These are phyloP conservation scores for Dothideomycetes sp. DNA, from an alignment of 2,329 filamentous ascomycete genomes.

Conservation along the genomic window DNA sequence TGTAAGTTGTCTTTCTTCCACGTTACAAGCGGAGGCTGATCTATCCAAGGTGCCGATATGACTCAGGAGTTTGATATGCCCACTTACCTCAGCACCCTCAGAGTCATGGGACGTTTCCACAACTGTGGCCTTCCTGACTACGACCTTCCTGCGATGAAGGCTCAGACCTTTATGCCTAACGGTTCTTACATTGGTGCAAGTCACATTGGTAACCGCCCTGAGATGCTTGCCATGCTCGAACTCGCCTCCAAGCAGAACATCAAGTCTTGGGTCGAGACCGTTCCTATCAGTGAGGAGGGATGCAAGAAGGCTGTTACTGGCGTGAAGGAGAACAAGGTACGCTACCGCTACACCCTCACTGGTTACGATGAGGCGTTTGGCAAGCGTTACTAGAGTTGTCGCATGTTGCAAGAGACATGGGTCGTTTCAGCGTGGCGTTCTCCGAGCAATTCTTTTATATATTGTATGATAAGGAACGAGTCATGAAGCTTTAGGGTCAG, in stretches of 20 bases:
- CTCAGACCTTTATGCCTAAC: conserved; percentile 60
- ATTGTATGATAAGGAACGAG: too few relatives aligned
- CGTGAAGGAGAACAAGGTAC: conserved; percentile 57
- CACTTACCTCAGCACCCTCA: conserved; percentile 62
- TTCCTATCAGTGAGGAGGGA: conserved; percentile 57
- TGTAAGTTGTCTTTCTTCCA: conserved; percentile 21
- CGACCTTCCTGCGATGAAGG: conserved; percentile 55
- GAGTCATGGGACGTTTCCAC: conserved; percentile 66
- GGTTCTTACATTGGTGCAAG: conserved; percentile 41
- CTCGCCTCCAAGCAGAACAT: conserved; percentile 31
- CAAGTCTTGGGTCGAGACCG: conserved; percentile 43
- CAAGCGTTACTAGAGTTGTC: conserved; percentile 15
- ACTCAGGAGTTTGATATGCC: conserved; percentile 53
- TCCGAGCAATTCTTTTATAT: too few relatives aligned
- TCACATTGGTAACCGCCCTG: conserved; percentile 30
- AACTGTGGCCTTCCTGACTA: conserved; percentile 67
- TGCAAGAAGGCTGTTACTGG: conserved; percentile 56
- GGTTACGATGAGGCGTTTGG: conserved; percentile 55
- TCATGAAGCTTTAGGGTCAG: too few relatives aligned
- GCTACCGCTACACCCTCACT: conserved; percentile 57
- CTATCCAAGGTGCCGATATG: conserved; percentile 41
- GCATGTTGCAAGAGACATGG: neutral
- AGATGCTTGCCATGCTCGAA: conserved; percentile 34
- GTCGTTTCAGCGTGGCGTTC: too few relatives aligned
- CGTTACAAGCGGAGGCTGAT: neutral